Evolutionary conservation across 2,329 filamentous ascomycete species (phyloP).

Genomic region (Neofusicoccum cordaticola): DNA sequence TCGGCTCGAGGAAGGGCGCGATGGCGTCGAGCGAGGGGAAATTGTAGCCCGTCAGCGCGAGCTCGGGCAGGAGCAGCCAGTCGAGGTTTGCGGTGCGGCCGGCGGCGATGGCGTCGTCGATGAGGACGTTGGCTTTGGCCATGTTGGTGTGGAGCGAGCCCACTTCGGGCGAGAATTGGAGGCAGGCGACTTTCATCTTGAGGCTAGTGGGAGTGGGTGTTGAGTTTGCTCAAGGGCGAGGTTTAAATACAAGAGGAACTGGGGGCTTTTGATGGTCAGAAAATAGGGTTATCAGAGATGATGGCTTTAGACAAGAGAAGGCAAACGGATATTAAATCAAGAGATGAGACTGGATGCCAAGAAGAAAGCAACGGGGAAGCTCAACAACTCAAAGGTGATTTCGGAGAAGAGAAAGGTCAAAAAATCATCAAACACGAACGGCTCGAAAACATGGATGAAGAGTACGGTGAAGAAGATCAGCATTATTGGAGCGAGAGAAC

Average conservation of each 20-base stretch:
- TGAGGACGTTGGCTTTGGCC: conserved; percentile 62
- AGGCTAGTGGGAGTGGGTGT: not conserved
- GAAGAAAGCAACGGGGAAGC: not conserved
- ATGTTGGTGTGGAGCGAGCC: conserved; percentile 70
- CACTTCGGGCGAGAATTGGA: conserved; percentile 71
- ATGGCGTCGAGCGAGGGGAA: conserved; percentile 70
- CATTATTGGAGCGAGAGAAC: not conserved
- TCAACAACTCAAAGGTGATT: not conserved
- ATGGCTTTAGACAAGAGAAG: no score
- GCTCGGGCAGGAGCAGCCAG: conserved; percentile 70
- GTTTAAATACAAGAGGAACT: not conserved
- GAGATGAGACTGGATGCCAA: not conserved
- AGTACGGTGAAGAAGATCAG: not conserved
- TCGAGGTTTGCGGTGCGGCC: conserved; percentile 53
- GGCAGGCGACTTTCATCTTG: conserved; percentile 65
- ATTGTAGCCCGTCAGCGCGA: conserved; percentile 79
- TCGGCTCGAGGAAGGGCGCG: conserved; percentile 64
- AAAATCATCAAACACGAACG: not conserved
- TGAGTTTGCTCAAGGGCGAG: not conserved
- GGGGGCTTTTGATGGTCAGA: no score
- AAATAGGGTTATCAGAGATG: no score
- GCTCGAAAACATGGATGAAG: not conserved
- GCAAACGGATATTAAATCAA: no score
- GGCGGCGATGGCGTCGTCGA: conserved; percentile 48
- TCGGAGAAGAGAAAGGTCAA: not conserved